These are phyloP conservation scores for Stephania cephalantha DNA, from an alignment of 164 flowering plant species.

Conservation along the genomic window DNA sequence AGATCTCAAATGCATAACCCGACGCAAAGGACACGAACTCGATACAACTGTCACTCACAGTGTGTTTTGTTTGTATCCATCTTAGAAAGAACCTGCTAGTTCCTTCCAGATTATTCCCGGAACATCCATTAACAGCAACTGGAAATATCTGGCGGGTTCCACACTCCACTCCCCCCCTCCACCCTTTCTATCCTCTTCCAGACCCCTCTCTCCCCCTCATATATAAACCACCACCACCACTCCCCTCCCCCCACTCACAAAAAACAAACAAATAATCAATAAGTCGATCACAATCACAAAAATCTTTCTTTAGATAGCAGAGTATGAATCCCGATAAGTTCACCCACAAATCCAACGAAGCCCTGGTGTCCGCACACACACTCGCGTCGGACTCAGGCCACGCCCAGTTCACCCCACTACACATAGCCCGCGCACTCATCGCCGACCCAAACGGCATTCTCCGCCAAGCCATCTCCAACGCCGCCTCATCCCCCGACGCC, in stretches of 20 bases:
- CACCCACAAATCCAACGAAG: constrained; percentile 14
- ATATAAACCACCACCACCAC: background rate
- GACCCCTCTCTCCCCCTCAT: background rate
- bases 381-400: constrained; percentile 19
- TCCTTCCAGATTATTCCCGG: background rate
- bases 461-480: constrained; percentile 17
- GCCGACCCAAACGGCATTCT: constrained; percentile 19
- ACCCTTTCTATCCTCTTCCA: background rate
- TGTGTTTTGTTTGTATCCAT: background rate
- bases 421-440: constrained; percentile 15
- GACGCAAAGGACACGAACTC: too few relatives aligned
- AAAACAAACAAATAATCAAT: too few relatives aligned
- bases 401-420: constrained; percentile 20
- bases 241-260: background rate
- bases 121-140: background rate
- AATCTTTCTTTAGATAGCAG: background rate
- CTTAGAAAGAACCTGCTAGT: background rate
- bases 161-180: background rate
- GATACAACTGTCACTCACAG: too few relatives aligned
- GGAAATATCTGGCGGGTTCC: background rate
- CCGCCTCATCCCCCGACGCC: constrained; percentile 14
- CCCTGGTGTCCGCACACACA: constrained; percentile 15
- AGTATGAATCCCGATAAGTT: constrained; percentile 14
- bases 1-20: too few relatives aligned
- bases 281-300: background rate